Percentiles rank a stretch among this genome's conserved stretches.
phyloP scores from a whole-genome alignment of 345 rosid genomes.

The Eucalyptus dawsonii region DNA sequence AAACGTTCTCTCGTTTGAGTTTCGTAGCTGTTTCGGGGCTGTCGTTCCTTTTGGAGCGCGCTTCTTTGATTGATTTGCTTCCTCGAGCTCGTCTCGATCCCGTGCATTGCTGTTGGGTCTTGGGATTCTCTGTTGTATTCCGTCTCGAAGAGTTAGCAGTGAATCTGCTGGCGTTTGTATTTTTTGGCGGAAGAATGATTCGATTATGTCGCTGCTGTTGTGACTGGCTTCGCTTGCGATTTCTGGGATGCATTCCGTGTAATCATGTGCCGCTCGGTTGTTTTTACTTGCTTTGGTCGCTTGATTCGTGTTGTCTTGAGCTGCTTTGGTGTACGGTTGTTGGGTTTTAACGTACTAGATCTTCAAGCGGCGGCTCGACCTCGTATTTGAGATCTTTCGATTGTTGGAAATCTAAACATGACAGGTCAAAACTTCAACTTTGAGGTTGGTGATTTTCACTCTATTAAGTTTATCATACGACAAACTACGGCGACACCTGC shows the following conservation, averaged over 20 bases:
- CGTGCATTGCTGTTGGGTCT: background rate
- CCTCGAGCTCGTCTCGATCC: background rate
- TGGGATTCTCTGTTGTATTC: background rate
- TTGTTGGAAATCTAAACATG: background rate
- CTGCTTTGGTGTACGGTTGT: background rate
- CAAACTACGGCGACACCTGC: background rate
- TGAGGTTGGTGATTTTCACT: background rate
- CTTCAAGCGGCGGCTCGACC: background rate
- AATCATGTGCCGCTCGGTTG: background rate
- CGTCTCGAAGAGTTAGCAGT: background rate
- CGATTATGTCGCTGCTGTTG: background rate
- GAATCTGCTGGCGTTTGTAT: background rate
- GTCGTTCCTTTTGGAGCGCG: background rate
- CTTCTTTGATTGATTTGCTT: background rate
- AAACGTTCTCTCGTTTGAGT: background rate
- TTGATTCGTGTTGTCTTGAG: background rate
- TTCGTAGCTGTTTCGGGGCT: background rate
- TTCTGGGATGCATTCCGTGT: background rate
- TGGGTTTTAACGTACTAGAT: background rate
- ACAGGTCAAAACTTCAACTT: background rate
- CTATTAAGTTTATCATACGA: background rate
- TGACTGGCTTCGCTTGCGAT: background rate
- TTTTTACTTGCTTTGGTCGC: background rate
- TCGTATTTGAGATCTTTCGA: background rate
- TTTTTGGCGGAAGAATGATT: background rate